Conservation (phyloP, 306 rosid genomes). For the Cicer cuneatum region DNA sequence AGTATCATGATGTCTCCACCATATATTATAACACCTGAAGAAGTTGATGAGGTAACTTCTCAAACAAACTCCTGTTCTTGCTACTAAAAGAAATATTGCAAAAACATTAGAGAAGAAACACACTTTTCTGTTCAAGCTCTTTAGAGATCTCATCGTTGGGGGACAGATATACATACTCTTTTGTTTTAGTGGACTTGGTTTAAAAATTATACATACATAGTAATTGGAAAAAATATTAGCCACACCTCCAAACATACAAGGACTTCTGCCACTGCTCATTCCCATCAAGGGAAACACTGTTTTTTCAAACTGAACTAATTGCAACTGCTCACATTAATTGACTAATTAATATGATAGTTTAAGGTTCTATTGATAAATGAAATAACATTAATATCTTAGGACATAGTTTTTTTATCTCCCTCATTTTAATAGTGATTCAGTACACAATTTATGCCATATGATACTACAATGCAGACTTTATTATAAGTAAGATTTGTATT, state of each 20-base stretch:
- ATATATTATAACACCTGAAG: constrained; percentile 63
- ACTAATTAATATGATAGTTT: neutral
- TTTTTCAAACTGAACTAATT: neutral
- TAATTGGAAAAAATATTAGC: neutral
- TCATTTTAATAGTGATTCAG: neutral
- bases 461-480: neutral
- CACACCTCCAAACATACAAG: neutral
- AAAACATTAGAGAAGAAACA: neutral
- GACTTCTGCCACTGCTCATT: no score
- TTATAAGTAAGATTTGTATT: constrained; percentile 11
- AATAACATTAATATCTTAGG: no score
- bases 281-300: neutral
- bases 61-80: constrained; percentile 29
- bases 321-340: neutral
- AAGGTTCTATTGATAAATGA: neutral
- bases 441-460: neutral
- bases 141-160: neutral
- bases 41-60: constrained; percentile 76
- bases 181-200: neutral
- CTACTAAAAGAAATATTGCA: neutral
- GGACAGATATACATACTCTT: neutral
- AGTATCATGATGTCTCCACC: constrained; percentile 91
- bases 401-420: neutral
- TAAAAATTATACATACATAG: neutral
- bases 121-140: neutral